Percentiles rank a stretch among this genome's conserved stretches.
Conservation (phyloP, 2,329 filamentous ascomycete genomes). For the Madurella fahalii region DNA sequence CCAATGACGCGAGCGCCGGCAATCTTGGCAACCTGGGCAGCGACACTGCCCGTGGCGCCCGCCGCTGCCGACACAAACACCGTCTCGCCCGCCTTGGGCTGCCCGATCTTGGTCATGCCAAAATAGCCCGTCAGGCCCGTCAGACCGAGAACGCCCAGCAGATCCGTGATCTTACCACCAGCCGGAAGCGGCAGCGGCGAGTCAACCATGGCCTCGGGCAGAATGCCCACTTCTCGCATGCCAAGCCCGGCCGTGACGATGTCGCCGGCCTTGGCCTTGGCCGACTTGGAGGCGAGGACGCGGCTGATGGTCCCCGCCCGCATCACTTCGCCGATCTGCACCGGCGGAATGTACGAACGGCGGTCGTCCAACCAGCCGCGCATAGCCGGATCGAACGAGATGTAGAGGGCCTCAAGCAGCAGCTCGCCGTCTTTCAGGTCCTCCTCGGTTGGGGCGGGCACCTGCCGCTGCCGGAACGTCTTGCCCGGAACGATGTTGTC, state of each 20-base stretch:
- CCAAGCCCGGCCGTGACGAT: constrained; percentile 49
- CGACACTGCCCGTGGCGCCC: constrained; percentile 63
- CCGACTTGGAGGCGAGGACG: constrained; percentile 46
- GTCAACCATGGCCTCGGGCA: constrained; percentile 41
- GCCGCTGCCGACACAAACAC: constrained; percentile 65
- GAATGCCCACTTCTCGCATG: constrained; percentile 55
- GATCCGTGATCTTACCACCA: constrained; percentile 43
- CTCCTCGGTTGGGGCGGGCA: constrained; percentile 46
- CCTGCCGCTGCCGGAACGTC: constrained; percentile 56
- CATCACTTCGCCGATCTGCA: constrained; percentile 58
- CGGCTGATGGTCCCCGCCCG: constrained; percentile 52
- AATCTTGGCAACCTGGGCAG: constrained; percentile 63
- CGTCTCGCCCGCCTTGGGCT: constrained; percentile 59
- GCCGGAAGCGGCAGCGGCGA: constrained; percentile 26
- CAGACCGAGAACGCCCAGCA: constrained; percentile 51
- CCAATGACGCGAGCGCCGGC: constrained; percentile 54
- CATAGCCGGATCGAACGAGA: constrained; percentile 62
- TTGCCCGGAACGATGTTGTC: constrained; percentile 58
- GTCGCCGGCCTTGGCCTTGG: constrained; percentile 44
- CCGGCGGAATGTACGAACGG: constrained; percentile 54
- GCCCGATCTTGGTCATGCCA: constrained; percentile 59
- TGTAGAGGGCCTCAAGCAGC: constrained; percentile 47
- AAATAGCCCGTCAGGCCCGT: constrained; percentile 66
- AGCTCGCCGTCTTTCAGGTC: constrained; percentile 51
- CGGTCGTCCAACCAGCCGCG: constrained; percentile 55